phyloP scores from a whole-genome alignment of 2,329 filamentous ascomycete genomes.

The Fusarium oxysporum region DNA sequence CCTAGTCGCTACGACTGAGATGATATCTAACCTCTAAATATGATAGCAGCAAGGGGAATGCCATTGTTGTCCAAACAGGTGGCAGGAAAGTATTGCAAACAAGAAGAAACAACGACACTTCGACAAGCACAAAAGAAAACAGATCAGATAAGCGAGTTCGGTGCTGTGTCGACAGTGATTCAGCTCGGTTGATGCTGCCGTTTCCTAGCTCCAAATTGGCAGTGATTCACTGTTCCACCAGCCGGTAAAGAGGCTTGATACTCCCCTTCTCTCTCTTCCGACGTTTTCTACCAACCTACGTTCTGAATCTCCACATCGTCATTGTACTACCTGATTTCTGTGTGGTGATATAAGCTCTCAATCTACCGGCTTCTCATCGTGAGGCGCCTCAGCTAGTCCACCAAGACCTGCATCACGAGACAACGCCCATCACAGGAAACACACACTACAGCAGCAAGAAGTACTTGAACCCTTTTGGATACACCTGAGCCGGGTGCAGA shows the following conservation, averaged over 20 bases:
- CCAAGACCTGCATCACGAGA: not conserved
- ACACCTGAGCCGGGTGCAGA: not conserved
- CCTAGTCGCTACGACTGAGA: not conserved
- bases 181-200: no score
- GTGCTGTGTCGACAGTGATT: not conserved
- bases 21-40: not conserved
- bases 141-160: no score
- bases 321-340: not conserved
- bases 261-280: no score
- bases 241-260: no score
- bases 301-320: not conserved
- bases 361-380: not conserved
- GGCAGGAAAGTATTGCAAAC: no score
- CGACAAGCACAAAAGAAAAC: rapidly evolving
- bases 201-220: not conserved
- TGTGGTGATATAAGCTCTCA: no score
- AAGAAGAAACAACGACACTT: rapidly evolving
- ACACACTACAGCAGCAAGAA: not conserved
- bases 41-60: rapidly evolving
- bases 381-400: not conserved
- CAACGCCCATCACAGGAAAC: not conserved
- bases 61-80: not conserved
- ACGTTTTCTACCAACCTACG: no score
- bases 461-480: not conserved
- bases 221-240: not conserved